Base-by-base conservation (phyloP, 108 stramenopile species). In the Aureococcus anophagefferens region DNA sequence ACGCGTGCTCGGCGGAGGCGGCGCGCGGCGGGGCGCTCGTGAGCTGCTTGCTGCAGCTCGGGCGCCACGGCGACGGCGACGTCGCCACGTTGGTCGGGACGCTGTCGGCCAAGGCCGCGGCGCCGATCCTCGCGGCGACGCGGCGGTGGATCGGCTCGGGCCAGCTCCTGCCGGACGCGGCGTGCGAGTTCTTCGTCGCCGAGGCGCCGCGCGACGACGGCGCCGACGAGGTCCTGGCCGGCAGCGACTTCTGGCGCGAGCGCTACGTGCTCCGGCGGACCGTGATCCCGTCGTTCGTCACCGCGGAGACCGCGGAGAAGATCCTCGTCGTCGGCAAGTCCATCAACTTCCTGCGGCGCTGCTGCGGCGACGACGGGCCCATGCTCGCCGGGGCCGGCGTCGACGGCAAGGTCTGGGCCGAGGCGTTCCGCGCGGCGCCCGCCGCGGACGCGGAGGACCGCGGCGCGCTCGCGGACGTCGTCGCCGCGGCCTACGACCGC, bases 271-370 rank as follows among this genome's bases (percentile, higher is more conserved):
- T 82, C 21, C 34, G 67, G 44, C 67, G 68, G 34, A 18, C 30
- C 33, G 25, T 77, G 72, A 21, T 80, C 35, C 81, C 81, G 0
- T 68, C 71, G 25, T 82, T 82, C 67, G 32, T 82, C 64, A 35
- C 62, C 33, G 30, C 25, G 44, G 67, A n/a, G 32, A 18, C 78
- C 32, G 81, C 80, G 16, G 25, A 65, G 31, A 78, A 76, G 37
- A 76, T 81, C 11, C 68, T 82, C 16, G 62, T 62, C 21, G 46
- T 79, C 30, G 81, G 81, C 21, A 80, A 80, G 68, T 33, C 76
- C 63, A 80, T 82, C 62, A 82, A 77, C 40, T 82, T 82, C 35
- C n/a, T 82, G 29, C 76, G 79, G 15, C 29, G 35, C 18, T 67
- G 68, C 35, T 79, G 77, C 46, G 73, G 73, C 3, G 75, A 76